Evolutionary conservation across 2,329 filamentous ascomycete species (phyloP).

Genomic region (Colletotrichum gigasporum): DNA sequence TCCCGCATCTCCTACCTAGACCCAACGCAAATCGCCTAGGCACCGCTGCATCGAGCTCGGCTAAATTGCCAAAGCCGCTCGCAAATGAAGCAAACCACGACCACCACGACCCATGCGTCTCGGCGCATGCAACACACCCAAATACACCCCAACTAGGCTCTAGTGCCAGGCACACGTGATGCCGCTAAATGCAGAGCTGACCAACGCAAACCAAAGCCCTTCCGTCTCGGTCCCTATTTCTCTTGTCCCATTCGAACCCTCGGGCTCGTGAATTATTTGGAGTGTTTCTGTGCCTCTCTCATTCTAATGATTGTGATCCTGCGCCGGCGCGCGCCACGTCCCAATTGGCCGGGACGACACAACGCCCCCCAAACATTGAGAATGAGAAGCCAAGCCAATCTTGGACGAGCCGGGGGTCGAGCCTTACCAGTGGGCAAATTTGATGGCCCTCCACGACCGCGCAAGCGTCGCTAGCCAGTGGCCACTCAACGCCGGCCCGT

Average conservation of each 20-base stretch:
- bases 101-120: neutral
- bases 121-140: neutral
- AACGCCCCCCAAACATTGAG: too few species aligned
- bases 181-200: conserved; percentile 7
- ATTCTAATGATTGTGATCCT: neutral
- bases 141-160: neutral
- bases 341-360: neutral
- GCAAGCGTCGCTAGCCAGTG: too few species aligned
- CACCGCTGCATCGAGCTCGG: neutral
- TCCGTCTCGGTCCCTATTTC: neutral
- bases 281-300: neutral
- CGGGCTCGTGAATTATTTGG: neutral
- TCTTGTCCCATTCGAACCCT: neutral
- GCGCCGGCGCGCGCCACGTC: neutral
- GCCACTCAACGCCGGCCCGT: too few species aligned
- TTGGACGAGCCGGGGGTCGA: neutral
- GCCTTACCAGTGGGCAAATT: neutral
- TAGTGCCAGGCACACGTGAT: conserved; percentile 1
- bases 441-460: too few species aligned
- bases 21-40: neutral
- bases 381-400: neutral
- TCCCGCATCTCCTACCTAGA: neutral
- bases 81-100: neutral
- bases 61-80: neutral
- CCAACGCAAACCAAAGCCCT: neutral